phyloP scores from a whole-genome alignment of 2,329 filamentous ascomycete genomes.

The Lachnellula hyalina region DNA sequence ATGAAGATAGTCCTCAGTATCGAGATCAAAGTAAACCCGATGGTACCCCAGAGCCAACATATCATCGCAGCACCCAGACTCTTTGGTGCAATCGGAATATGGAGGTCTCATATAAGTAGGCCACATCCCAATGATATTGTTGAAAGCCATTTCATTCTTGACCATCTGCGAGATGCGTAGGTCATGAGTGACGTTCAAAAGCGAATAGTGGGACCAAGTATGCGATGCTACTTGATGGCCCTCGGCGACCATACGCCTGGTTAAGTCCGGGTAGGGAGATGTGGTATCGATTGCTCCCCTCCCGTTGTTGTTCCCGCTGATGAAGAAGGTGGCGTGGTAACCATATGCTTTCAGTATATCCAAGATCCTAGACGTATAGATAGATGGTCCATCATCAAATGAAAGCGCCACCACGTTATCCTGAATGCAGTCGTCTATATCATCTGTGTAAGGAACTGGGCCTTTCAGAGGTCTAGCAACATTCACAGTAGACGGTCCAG shows the following conservation, averaged over 20 bases:
- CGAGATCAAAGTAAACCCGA: constrained; percentile 43
- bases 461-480: constrained; percentile 46
- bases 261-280: constrained; percentile 41
- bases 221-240: constrained; percentile 55
- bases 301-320: constrained; percentile 51
- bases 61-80: constrained; percentile 33
- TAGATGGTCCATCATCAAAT: constrained; percentile 59
- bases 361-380: constrained; percentile 54
- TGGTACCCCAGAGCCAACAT: constrained; percentile 39
- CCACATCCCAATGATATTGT: constrained; percentile 47
- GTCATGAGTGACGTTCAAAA: constrained; percentile 36
- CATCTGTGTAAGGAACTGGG: constrained; percentile 49
- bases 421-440: constrained; percentile 49
- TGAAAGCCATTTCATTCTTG: constrained; percentile 48
- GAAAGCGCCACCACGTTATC: constrained; percentile 58
- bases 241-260: constrained; percentile 30
- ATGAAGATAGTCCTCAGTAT: constrained; percentile 46
- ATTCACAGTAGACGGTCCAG: constrained; percentile 48
- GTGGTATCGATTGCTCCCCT: constrained; percentile 30
- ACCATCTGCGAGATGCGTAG: constrained; percentile 43
- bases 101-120: constrained; percentile 47
- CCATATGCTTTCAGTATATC: constrained; percentile 53
- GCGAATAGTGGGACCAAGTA: constrained; percentile 46
- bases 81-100: constrained; percentile 31
- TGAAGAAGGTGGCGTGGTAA: constrained; percentile 64